Evolutionary conservation across 1,284 basidiomycete genomes (phyloP), one percentile per base, ranked within the genome.

Genomic region (Microbotryum silenes-acaulis): DNA sequence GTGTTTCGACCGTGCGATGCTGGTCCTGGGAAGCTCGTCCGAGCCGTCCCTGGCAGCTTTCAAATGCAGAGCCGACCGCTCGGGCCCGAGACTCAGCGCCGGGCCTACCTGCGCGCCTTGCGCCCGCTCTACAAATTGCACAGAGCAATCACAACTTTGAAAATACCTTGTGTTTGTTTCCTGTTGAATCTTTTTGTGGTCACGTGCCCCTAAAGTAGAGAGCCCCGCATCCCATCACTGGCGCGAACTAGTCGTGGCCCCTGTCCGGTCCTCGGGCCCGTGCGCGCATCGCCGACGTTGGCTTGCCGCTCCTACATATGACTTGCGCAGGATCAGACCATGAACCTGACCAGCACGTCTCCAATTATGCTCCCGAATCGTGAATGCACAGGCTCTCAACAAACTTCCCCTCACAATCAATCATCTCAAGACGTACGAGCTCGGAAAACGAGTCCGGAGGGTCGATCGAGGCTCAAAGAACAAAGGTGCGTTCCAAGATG

Each of bases 51-150:
- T n/a, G 4, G 48, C 23, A 23, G 14, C 20, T 50, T 50, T 16
- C 48, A 23, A 29, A 14, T 12, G 12, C 12, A 20, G 48, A 18
- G 48, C 21, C 48, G 49, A 62, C 55, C 45, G 50, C 37, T 31
- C 18, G 58, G 56, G 27, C 45, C 58, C 27, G 64, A 57, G 20
- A 6, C 60, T 12, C 31, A 57, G 18, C 58, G 48, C 33, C 48
- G 49, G n/a, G 60, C 57, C 58, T 48, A 57, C 48, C 58, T 62
- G 10, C 58, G 64, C 33, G 61, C 64, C 29, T 50, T 53, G 27
- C 21, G 21, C 25, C 18, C 16, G 12, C 23, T 50, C 29, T 23
- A 37, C 42, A 46, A 10, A 12, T 44, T 48, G 46, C 18, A 18
- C 49, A 58, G 31, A 54, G 59, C 29, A 48, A 56, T 31, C 42